Percentiles rank a stretch among this genome's conserved stretches.
Evolutionary conservation across 2,329 filamentous ascomycete genomes (phyloP).

Genomic region (Fusarium nodosum): DNA sequence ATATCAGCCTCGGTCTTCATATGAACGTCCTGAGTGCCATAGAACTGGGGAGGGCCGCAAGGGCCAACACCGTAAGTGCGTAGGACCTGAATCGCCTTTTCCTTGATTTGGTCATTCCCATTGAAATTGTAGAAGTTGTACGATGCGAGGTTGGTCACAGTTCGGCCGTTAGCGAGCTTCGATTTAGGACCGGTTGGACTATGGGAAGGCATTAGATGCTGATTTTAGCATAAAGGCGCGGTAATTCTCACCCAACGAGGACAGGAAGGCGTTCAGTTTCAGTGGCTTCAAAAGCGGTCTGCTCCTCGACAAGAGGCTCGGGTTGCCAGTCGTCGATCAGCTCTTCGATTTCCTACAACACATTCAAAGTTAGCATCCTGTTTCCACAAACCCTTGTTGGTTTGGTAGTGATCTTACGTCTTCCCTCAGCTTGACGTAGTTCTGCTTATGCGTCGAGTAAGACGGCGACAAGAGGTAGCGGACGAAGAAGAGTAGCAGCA

Average conservation of each 20-base stretch:
- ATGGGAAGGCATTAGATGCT: conserved; percentile 12
- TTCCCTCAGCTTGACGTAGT: conserved; percentile 89
- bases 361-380: conserved; percentile 13
- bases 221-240: not conserved
- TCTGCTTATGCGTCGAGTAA: conserved; percentile 91
- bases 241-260: conserved; percentile 79
- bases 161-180: conserved; percentile 89
- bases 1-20: conserved; percentile 97
- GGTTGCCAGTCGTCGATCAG: conserved; percentile 96
- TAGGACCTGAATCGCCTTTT: conserved; percentile 93
- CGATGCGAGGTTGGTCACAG: conserved; percentile 91
- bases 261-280: conserved; percentile 89
- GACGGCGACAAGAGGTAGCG: conserved; percentile 92
- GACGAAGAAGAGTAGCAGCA: conserved; percentile 95
- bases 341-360: conserved; percentile 86
- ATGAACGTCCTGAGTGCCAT: conserved; percentile 97
- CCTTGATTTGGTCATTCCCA: conserved; percentile 90
- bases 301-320: conserved; percentile 85
- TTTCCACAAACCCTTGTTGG: not conserved
- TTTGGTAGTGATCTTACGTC: conserved; percentile 61
- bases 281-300: conserved; percentile 80
- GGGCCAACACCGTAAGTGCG: conserved; percentile 97
- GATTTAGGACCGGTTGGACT: conserved; percentile 86
- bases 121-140: conserved; percentile 99
- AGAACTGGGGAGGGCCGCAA: conserved; percentile 97